These are phyloP conservation scores for Candida lessepsii DNA, from an alignment of 805 yeast species.

Conservation along the genomic window DNA sequence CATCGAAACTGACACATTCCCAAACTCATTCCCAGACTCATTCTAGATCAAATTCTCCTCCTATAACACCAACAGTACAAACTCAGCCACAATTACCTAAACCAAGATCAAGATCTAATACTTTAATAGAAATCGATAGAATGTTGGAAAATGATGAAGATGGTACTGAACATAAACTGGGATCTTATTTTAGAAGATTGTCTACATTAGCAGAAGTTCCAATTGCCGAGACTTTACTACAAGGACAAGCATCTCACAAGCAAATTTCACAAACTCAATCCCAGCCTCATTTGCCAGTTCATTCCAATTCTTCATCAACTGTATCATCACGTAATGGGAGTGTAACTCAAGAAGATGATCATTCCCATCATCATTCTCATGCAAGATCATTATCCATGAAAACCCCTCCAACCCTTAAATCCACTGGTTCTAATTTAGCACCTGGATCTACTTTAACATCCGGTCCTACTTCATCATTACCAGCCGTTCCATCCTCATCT, in stretches of 20 bases:
- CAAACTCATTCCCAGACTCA: constrained; percentile 9
- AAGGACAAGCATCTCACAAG: neutral
- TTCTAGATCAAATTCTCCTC: constrained; percentile 8
- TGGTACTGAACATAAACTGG: constrained; percentile 50
- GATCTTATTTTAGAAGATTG: constrained; percentile 63
- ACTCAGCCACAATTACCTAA: neutral
- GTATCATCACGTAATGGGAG: constrained; percentile 14
- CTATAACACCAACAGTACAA: constrained; percentile 13
- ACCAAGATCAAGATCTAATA: constrained; percentile 34
- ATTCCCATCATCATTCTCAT: neutral
- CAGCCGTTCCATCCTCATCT: no score
- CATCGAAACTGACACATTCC: constrained; percentile 4
- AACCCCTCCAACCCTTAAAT: constrained; percentile 12
- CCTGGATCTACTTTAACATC: no score
- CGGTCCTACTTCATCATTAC: no score
- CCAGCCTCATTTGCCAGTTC: constrained; percentile 1
- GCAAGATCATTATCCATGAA: constrained; percentile 5
- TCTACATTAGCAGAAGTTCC: constrained; percentile 61
- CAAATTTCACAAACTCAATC: neutral
- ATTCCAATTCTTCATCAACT: constrained; percentile 11
- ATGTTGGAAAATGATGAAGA: constrained; percentile 37
- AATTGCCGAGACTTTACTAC: constrained; percentile 17
- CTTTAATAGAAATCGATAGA: constrained; percentile 33
- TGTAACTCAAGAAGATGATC: constrained; percentile 8
- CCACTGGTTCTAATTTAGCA: neutral